A percentile compares a stretch with the other conserved stretches of the same genome.
These are phyloP conservation scores for Bolboschoenus planiculmis DNA, from an alignment of 176 grass and related monocot genomes.

Conservation along the genomic window DNA sequence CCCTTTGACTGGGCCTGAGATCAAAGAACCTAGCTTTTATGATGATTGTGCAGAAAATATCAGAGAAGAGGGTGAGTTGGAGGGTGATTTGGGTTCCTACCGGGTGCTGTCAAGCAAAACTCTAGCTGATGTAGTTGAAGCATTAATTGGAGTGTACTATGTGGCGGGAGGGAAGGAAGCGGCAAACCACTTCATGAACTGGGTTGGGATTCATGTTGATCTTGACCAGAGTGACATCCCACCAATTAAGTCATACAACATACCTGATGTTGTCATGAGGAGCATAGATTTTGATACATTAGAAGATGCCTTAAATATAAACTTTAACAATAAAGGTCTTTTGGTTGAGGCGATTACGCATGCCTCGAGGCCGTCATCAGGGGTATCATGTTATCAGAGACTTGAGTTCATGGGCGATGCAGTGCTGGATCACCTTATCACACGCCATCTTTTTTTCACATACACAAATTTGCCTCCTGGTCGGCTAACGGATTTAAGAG, in stretches of 20 bases:
- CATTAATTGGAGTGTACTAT: constrained; percentile 95
- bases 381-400: constrained; percentile 94
- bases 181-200: constrained; percentile 96
- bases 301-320: constrained; percentile 56
- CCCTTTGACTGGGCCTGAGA: constrained; percentile 19
- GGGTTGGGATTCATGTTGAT: constrained; percentile 90
- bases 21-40: constrained; percentile 31
- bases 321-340: constrained; percentile 74
- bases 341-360: constrained; percentile 93
- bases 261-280: constrained; percentile 79
- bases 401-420: constrained; percentile 99
- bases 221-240: constrained; percentile 68
- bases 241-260: constrained; percentile 59
- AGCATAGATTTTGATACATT: constrained; percentile 76
- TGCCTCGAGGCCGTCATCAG: constrained; percentile 89
- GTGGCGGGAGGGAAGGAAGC: constrained; percentile 82
- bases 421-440: constrained; percentile 97
- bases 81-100: constrained; percentile 90
- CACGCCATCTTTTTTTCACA: constrained; percentile 79
- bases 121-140: constrained; percentile 94
- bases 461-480: constrained; percentile 96
- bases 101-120: constrained; percentile 97
- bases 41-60: constrained; percentile 61
- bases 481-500: constrained; percentile 79
- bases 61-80: constrained; percentile 87